phyloP scores from a whole-genome alignment of 208 protist species.

The Crithidia brevicula region DNA sequence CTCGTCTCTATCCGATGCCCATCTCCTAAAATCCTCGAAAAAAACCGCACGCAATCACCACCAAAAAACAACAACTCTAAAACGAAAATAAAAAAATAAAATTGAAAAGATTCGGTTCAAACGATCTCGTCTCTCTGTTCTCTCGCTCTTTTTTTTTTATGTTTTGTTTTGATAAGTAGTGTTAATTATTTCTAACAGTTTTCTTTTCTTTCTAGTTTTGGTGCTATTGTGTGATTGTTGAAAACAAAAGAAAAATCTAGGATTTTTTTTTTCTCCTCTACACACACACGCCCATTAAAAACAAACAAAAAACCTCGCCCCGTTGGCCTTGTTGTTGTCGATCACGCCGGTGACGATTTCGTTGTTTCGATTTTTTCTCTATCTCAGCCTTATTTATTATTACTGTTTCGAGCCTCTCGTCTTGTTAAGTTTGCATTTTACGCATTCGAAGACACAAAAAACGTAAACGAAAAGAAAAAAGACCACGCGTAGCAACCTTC shows the following conservation, averaged over 20 bases:
- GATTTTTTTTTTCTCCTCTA: not conserved
- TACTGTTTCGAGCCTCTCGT: not conserved
- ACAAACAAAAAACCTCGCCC: slow-evolving; percentile 17
- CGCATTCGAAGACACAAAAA: too few species aligned
- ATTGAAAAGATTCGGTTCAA: slow-evolving; percentile 1
- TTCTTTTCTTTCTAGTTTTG: not conserved
- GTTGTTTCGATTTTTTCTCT: not conserved
- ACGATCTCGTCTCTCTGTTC: slow-evolving; percentile 5
- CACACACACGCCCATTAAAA: too few species aligned
- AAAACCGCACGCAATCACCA: too few species aligned
- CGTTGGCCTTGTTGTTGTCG: not conserved
- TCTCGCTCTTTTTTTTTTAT: slow-evolving; percentile 14
- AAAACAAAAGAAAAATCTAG: not conserved
- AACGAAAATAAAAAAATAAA: not conserved
- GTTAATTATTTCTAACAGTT: too few species aligned
- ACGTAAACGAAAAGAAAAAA: not conserved
- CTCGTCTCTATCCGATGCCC: too few species aligned
- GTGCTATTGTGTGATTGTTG: not conserved
- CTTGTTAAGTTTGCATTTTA: not conserved
- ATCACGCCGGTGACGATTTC: not conserved
- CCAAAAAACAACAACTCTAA: slow-evolving; percentile 4
- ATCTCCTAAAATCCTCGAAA: too few species aligned
- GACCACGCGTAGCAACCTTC: slow-evolving; percentile 9
- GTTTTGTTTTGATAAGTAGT: slow-evolving; percentile 18
- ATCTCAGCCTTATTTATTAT: not conserved